Percentiles rank a stretch among this genome's conserved stretches.
phyloP scores from a whole-genome alignment of 176 grass and related monocot genomes.

The Oryza meyeriana region DNA sequence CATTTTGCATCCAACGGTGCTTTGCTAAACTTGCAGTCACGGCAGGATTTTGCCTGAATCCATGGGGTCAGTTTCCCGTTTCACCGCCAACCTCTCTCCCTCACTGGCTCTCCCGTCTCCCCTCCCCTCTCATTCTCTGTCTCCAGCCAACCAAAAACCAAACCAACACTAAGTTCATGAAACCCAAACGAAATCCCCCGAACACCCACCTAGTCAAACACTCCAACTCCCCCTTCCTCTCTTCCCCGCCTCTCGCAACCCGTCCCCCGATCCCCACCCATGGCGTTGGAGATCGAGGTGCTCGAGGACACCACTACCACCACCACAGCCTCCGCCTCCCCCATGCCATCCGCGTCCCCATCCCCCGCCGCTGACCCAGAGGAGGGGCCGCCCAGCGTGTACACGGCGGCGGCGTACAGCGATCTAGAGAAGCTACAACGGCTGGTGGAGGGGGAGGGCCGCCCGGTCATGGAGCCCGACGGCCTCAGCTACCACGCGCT shows the following conservation, averaged over 20 bases:
- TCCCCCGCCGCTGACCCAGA: background rate
- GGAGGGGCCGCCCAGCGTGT: slow-evolving; percentile 53
- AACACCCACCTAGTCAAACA: slow-evolving; percentile 39
- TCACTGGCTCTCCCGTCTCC: too few species aligned
- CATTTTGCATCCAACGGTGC: background rate
- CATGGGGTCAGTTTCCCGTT: background rate
- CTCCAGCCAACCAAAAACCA: slow-evolving; percentile 10
- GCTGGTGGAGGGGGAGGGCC: slow-evolving; percentile 80
- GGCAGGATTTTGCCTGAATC: too few species aligned
- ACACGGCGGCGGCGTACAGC: slow-evolving; percentile 90
- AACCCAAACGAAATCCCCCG: background rate
- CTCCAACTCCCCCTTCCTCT: background rate
- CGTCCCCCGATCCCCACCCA: slow-evolving; percentile 23
- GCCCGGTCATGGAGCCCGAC: slow-evolving; percentile 56
- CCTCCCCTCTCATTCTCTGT: background rate
- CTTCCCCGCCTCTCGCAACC: slow-evolving; percentile 14
- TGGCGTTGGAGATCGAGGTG: slow-evolving; percentile 91
- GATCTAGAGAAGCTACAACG: slow-evolving; percentile 99
- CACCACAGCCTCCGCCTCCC: background rate
- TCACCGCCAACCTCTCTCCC: background rate
- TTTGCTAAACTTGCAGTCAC: background rate
- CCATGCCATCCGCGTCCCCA: slow-evolving; percentile 5
- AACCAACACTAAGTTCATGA: background rate
- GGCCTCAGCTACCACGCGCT: slow-evolving; percentile 76
- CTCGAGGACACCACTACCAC: slow-evolving; percentile 55